Conservation (phyloP, 768 basidiomycete genomes). For the Pleurotus eryngii region DNA sequence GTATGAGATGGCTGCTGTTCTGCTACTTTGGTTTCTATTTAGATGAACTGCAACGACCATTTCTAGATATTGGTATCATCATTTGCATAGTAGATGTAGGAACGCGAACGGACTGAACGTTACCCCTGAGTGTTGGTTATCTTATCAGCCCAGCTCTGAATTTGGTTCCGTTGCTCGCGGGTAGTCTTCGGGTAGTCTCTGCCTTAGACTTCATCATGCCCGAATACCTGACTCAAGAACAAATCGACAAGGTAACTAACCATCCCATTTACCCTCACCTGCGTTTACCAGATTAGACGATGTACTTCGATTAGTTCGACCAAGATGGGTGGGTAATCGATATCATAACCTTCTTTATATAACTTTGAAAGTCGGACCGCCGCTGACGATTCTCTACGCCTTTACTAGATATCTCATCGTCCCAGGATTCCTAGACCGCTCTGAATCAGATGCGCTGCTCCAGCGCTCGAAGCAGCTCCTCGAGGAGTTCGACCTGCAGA, state of each 20-base stretch:
- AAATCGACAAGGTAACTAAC: constrained; percentile 52
- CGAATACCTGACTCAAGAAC: constrained; percentile 51
- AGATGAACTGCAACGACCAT: too few species aligned
- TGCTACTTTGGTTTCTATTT: too few species aligned
- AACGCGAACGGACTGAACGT: too few species aligned
- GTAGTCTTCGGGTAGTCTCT: too few species aligned
- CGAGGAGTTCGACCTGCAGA: constrained; percentile 69
- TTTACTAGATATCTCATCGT: constrained; percentile 78
- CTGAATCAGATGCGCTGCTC: constrained; percentile 61
- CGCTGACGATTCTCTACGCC: too few species aligned
- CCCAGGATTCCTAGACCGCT: constrained; percentile 62
- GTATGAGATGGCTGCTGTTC: too few species aligned
- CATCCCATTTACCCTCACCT: not conserved
- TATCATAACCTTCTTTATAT: not conserved
- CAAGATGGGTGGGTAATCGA: constrained; percentile 46
- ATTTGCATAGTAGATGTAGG: too few species aligned
- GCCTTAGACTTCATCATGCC: constrained; percentile 19
- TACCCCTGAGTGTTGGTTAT: too few species aligned
- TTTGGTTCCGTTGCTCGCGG: too few species aligned
- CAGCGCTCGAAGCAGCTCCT: constrained; percentile 71
- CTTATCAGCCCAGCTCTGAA: too few species aligned
- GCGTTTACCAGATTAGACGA: constrained; percentile 1
- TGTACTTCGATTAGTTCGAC: constrained; percentile 41
- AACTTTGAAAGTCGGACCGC: constrained; percentile 7
- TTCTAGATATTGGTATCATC: too few species aligned